Evolutionary conservation across 176 grass and related monocot species (phyloP), one percentile per base, ranked within the genome.

Genomic region (Zoysia japonica): DNA sequence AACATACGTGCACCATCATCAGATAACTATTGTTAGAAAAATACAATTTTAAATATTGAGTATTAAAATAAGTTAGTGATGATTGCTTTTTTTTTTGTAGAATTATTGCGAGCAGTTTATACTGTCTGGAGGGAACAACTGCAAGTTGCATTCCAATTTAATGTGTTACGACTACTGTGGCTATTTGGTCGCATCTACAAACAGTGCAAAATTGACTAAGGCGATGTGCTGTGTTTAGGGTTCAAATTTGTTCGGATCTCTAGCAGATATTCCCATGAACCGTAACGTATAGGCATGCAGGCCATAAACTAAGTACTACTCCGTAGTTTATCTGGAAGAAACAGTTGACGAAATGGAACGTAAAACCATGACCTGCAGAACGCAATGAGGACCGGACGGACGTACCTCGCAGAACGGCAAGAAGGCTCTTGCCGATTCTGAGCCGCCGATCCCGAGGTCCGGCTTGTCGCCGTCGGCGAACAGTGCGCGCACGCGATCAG

Each of bases 341-440:
- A 42, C 15, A 40, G 16, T 3, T 7, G 11, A 53, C 13, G 11
- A 12, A 53, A 3, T 44, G 9, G 3, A 47, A 72, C 66, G 37
- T 35, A 46, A 16, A 7, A 53, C 5, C 5, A 48, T 1, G 17
- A 5, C 2, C 7, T 9, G 54, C 2, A 57, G 5, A 28, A 28
- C n/a, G 57, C 11, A 61, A 20, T 28, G 61, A 37, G 54, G 17
- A 17, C 54, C 52, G 54, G 54, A 7, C 3, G 3, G 11, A 10
- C 43, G 37, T 41, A 97, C 96, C 90, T 90, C 71, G 85, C 95
- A 94, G 50, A 87, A 20, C 9, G 95, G 79, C 78, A 85, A 46
- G 81, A 92, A 90, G 3, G 72, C 71, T 6, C 16, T 51, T 7
- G 78, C 68, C 45, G 77, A 75, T 37, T 83, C 83, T 2, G 74